Conservation (phyloP, 129 eudicot species). For the Centella asiatica region DNA sequence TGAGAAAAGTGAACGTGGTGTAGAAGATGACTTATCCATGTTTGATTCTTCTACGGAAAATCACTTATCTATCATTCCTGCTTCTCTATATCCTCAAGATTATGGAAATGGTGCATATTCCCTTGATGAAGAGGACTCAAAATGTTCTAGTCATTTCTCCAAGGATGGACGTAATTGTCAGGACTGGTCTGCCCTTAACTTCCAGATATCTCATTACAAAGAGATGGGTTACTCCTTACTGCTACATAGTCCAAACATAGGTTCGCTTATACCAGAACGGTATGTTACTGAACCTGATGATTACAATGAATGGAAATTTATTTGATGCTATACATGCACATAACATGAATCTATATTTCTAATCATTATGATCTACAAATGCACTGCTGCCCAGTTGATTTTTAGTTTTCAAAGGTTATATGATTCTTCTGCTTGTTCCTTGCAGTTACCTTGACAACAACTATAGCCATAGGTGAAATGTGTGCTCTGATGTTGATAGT, state of each 20-base stretch:
- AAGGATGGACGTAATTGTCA: constrained; percentile 18
- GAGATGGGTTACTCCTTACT: constrained; percentile 22
- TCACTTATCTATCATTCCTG: constrained; percentile 17
- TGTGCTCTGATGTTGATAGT: neutral
- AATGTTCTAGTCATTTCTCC: constrained; percentile 1
- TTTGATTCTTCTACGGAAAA: constrained; percentile 9
- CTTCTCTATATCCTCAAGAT: constrained; percentile 16
- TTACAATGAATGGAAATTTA: constrained; percentile 8
- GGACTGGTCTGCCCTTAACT: constrained; percentile 14
- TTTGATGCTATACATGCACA: neutral
- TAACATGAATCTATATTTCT: neutral
- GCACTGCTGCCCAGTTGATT: neutral
- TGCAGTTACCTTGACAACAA: neutral
- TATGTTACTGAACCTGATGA: constrained; percentile 13
- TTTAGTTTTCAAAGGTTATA: neutral
- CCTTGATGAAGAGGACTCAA: constrained; percentile 26
- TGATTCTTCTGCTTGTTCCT: neutral
- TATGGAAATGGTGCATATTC: constrained; percentile 15
- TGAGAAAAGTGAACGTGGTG: constrained; percentile 24
- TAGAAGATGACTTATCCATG: constrained; percentile 20
- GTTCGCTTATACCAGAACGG: constrained; percentile 8
- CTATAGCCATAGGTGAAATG: neutral
- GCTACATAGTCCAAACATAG: constrained; percentile 29
- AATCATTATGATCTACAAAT: neutral
- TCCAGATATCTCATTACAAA: constrained; percentile 18